These are phyloP conservation scores for Exidia glandulosa DNA, from an alignment of 768 basidiomycete genomes.

Conservation along the genomic window DNA sequence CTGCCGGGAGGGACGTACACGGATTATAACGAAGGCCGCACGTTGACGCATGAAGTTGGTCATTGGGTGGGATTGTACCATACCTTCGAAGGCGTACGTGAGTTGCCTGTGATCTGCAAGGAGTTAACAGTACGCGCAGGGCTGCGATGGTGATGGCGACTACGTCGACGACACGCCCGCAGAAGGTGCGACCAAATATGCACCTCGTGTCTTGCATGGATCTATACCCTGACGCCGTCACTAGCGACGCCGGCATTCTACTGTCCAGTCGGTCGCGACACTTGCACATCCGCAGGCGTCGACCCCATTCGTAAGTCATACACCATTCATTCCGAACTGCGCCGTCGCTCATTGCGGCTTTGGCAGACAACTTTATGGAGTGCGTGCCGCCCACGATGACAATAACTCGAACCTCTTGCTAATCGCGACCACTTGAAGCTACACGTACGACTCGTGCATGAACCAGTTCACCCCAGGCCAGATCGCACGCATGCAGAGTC, in stretches of 20 bases:
- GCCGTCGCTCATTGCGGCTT: no score
- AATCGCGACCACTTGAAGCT: no score
- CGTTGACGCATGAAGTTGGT: constrained; percentile 13
- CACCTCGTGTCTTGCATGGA: neutral
- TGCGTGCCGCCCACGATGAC: no score
- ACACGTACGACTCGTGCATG: constrained; percentile 10
- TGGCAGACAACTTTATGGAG: no score
- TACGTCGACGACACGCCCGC: neutral
- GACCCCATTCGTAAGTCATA: no score
- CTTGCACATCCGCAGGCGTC: no score
- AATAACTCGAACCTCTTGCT: no score
- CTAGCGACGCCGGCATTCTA: no score
- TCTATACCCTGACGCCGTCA: neutral
- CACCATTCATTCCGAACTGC: no score
- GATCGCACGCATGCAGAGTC: constrained; percentile 22
- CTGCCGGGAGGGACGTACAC: neutral
- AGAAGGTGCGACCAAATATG: neutral
- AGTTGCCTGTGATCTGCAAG: neutral
- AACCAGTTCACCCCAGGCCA: constrained; percentile 11
- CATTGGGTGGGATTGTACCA: constrained; percentile 11
- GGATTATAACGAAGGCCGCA: constrained; percentile 1
- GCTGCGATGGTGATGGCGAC: neutral
- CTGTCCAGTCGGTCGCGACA: no score
- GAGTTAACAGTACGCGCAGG: neutral
- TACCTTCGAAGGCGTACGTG: constrained; percentile 1